Conservation (phyloP, 2,329 filamentous ascomycete genomes). For the Nemania sp. region DNA sequence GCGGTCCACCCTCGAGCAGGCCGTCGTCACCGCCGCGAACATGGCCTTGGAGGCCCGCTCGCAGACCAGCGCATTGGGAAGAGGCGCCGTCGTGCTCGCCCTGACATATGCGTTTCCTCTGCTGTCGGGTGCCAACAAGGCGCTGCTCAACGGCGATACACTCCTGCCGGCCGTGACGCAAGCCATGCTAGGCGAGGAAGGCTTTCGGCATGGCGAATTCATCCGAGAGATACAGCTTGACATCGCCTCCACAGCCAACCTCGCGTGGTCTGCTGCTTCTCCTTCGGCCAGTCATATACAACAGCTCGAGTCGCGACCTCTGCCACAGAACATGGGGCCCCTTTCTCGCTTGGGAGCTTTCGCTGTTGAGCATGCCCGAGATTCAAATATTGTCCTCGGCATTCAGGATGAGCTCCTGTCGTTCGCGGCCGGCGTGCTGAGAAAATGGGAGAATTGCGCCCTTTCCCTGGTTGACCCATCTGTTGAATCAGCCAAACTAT, state of each 20-base stretch:
- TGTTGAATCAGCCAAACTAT: constrained; percentile 66
- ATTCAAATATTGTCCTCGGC: constrained; percentile 51
- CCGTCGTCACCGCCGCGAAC: constrained; percentile 75
- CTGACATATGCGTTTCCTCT: constrained; percentile 78
- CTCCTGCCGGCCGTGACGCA: constrained; percentile 72
- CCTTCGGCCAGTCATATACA: constrained; percentile 65
- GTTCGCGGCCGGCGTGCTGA: constrained; percentile 68
- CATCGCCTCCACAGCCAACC: constrained; percentile 60
- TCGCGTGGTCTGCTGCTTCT: constrained; percentile 68
- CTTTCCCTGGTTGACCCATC: constrained; percentile 73
- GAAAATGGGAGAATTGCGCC: constrained; percentile 75
- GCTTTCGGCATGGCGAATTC: constrained; percentile 77
- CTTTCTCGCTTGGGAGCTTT: constrained; percentile 68
- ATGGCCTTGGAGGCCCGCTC: constrained; percentile 64
- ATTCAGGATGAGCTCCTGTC: constrained; percentile 65
- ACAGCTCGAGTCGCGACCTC: constrained; percentile 61
- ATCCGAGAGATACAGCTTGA: constrained; percentile 71
- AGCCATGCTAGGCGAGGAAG: constrained; percentile 71
- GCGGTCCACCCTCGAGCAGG: constrained; percentile 70
- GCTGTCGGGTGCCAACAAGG: constrained; percentile 63
- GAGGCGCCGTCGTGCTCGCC: constrained; percentile 66
- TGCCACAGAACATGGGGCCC: constrained; percentile 70
- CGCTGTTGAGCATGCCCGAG: constrained; percentile 60
- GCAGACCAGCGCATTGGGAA: constrained; percentile 48
- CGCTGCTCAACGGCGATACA: constrained; percentile 66